phyloP scores from a whole-genome alignment of 768 basidiomycete species.

The Tricholoma bakamatsutake region DNA sequence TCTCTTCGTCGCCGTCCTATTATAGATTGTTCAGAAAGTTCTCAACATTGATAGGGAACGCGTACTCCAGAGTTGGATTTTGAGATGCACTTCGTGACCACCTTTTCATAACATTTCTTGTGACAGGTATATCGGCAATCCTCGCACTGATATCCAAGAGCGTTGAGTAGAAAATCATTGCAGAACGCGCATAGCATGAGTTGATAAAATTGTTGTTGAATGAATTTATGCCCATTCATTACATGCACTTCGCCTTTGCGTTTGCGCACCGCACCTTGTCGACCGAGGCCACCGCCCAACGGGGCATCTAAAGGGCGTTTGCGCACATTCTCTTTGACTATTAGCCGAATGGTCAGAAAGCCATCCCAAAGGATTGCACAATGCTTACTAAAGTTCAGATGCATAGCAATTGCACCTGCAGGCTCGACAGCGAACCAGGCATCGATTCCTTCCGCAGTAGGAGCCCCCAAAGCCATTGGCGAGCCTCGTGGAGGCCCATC shows the following conservation, averaged over 20 bases:
- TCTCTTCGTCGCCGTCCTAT: constrained; percentile 94
- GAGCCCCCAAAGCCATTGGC: constrained; percentile 28
- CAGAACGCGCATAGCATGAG: constrained; percentile 98
- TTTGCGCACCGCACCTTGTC: constrained; percentile 96
- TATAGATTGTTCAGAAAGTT: constrained; percentile 4
- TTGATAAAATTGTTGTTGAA: constrained; percentile 96
- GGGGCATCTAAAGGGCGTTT: constrained; percentile 92
- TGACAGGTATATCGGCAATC: constrained; percentile 99
- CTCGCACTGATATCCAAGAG: constrained; percentile 97
- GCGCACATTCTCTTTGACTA: constrained; percentile 97
- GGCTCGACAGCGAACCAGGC: constrained; percentile 98
- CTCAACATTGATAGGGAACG: constrained; percentile 11
- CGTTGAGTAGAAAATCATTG: constrained; percentile 95
- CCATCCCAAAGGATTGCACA: constrained; percentile 4
- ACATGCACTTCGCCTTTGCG: constrained; percentile 98
- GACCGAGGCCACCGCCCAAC: constrained; percentile 84
- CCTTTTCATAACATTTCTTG: constrained; percentile 98
- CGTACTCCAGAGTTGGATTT: constrained; percentile 91
- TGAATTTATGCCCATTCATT: constrained; percentile 99
- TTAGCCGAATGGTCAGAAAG: constrained; percentile 9
- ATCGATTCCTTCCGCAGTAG: constrained; percentile 74
- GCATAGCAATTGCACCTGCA: constrained; percentile 85
- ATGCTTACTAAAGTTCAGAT: constrained; percentile 86
- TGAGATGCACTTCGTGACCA: constrained; percentile 98
- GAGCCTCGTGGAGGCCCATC: constrained; percentile 34